Percentiles rank a stretch among this genome's conserved stretches.
Conservation (phyloP, 495 filamentous ascomycete species). For the Diplogelasinospora grovesii region DNA sequence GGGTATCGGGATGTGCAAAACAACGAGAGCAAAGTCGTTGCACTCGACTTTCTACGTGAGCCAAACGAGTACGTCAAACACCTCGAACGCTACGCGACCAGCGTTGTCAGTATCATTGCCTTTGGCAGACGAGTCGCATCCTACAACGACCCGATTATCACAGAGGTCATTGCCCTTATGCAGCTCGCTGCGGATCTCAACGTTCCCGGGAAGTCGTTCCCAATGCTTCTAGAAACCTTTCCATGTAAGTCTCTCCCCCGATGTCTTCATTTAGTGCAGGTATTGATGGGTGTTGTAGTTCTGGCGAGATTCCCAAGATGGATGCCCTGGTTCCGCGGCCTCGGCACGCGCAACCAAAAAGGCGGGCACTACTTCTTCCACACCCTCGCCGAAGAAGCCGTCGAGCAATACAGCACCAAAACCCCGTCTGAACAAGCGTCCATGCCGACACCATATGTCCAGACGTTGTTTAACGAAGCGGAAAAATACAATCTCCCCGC, state of each 20-base stretch:
- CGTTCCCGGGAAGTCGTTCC: constrained; percentile 54
- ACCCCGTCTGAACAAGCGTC: constrained; percentile 32
- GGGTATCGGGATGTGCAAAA: constrained; percentile 55
- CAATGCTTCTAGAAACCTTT: constrained; percentile 56
- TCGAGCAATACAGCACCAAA: constrained; percentile 34
- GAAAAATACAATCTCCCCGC: constrained; percentile 44
- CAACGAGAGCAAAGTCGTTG: constrained; percentile 48
- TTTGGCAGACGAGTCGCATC: constrained; percentile 56
- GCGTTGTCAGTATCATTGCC: constrained; percentile 57
- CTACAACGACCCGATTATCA: constrained; percentile 53
- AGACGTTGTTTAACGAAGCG: constrained; percentile 46
- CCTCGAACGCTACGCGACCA: constrained; percentile 57
- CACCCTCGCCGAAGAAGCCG: constrained; percentile 50
- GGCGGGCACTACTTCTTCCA: constrained; percentile 48
- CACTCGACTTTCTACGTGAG: constrained; percentile 43
- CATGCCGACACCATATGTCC: constrained; percentile 45
- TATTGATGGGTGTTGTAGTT: constrained; percentile 27
- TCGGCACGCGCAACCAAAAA: constrained; percentile 39
- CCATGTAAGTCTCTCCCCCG: constrained; percentile 28
- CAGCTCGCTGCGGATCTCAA: constrained; percentile 59
- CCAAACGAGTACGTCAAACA: constrained; percentile 52
- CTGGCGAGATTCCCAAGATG: constrained; percentile 48
- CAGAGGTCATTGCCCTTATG: constrained; percentile 57
- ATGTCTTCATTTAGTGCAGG: neutral
- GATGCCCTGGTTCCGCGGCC: constrained; percentile 55